Percentiles rank a stretch among this genome's conserved stretches.
These are phyloP conservation scores for Fusarium cyanostomum DNA, from an alignment of 2,329 filamentous ascomycete genomes.

Conservation along the genomic window DNA sequence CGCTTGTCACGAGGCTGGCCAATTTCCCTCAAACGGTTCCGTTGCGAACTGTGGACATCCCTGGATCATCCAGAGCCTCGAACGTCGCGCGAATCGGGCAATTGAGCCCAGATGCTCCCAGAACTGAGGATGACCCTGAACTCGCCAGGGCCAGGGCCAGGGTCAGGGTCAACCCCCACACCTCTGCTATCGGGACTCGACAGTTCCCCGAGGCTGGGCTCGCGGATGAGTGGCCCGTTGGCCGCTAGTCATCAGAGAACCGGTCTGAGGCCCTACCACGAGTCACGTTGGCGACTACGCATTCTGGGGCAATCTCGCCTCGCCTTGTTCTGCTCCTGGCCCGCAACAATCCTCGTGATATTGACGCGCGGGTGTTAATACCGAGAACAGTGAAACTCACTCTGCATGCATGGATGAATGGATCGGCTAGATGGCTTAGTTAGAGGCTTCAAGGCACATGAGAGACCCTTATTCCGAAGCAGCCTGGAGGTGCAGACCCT, in stretches of 20 bases:
- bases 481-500: constrained; percentile 15
- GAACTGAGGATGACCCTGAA: constrained; percentile 28
- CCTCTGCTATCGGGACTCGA: constrained; percentile 25
- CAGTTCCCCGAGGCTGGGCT: constrained; percentile 26
- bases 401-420: constrained; percentile 20
- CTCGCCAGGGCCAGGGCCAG: constrained; percentile 3
- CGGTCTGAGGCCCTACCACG: constrained; percentile 38
- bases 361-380: constrained; percentile 26
- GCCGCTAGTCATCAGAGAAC: constrained; percentile 37
- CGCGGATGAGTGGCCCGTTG: constrained; percentile 41
- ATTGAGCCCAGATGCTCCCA: constrained; percentile 21
- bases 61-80: constrained; percentile 6
- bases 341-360: constrained; percentile 36
- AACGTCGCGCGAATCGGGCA: constrained; percentile 27
- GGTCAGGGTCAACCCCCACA: constrained; percentile 11
- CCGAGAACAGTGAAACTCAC: constrained; percentile 14
- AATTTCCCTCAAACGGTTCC: constrained; percentile 29
- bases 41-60: constrained; percentile 25
- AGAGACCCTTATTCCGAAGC: constrained; percentile 27
- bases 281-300: constrained; percentile 36
- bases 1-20: constrained; percentile 28
- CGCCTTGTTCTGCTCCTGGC: constrained; percentile 35
- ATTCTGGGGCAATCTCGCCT: constrained; percentile 27
- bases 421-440: constrained; percentile 19
- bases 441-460: constrained; percentile 27